phyloP scores from a whole-genome alignment of 208 protist species.

The Acanthamoeba comandoni region DNA sequence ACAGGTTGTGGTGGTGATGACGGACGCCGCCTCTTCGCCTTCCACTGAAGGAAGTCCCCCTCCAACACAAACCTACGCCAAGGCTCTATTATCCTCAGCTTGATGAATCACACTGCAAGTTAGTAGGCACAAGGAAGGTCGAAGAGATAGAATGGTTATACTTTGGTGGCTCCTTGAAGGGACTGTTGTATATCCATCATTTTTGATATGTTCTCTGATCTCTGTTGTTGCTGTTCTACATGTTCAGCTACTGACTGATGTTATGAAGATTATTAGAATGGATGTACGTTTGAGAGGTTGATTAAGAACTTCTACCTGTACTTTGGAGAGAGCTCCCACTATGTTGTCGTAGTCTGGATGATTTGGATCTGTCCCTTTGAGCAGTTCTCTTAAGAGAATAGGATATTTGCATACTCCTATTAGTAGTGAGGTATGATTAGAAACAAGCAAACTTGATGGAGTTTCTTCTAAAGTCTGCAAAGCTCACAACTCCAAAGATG shows the following conservation, averaged over 20 bases:
- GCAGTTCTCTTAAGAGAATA: background rate
- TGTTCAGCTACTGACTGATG: background rate
- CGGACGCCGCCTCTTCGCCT: background rate
- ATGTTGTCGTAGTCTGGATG: background rate
- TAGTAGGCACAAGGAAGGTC: too few species aligned
- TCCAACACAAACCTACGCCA: background rate
- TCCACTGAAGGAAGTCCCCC: background rate
- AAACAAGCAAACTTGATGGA: too few species aligned
- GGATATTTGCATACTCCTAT: conserved; percentile 19
- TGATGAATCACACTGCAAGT: background rate
- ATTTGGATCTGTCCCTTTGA: background rate
- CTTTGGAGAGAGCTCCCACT: background rate
- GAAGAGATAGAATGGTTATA: too few species aligned
- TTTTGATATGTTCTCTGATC: conserved; percentile 5
- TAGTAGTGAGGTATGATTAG: too few species aligned
- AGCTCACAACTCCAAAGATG: too few species aligned
- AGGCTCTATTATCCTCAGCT: background rate
- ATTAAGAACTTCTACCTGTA: background rate
- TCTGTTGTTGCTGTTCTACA: conserved; percentile 7
- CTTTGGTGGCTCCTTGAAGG: background rate
- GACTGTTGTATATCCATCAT: conserved; percentile 23
- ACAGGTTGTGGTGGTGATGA: background rate
- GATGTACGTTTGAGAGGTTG: too few species aligned
- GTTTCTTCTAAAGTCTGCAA: too few species aligned
- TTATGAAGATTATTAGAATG: too few species aligned